Evolutionary conservation across 1,284 basidiomycete species (phyloP), one percentile per base, ranked within the genome.

Genomic region (Leccinum huronense): DNA sequence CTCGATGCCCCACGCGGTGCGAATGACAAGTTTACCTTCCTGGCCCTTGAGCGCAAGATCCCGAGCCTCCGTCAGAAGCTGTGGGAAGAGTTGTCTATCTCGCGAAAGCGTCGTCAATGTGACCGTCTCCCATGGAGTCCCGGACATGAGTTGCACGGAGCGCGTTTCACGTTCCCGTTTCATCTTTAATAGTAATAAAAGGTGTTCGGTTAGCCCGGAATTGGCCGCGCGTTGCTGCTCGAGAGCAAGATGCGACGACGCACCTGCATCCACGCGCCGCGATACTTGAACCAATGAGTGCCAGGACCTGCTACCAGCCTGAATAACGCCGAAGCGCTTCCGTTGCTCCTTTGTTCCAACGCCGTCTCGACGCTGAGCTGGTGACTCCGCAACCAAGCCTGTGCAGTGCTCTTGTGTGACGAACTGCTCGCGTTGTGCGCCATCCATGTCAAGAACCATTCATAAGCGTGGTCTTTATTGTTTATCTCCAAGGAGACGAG

Each of bases 371-470:
- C 95, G 68, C 95, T 95, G 9, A 99, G 83, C 72, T 98, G 92
- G 77, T 98, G 96, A 70, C 90, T 93, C 51, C 87, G 84, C 64
- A 90, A 79, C 83, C 89, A 88, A 31, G 86, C 77, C 73, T 65
- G 75, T 71, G 66, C 65, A 69, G 62, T 64, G 63, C 65, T 68
- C 62, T 67, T 66, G 72, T 78, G 76, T 68, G 77, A 74, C 7
- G 80, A 66, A 57, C 77, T 66, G 66, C 73, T 73, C 53, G 84
- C 77, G 71, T 86, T 84, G 64, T 84, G 85, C 3, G 95, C 89
- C 93, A 99, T 95, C 97, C 97, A 99, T 66, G 92, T 84, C 34
- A 99, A 86, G 76, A 99, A 97, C 96, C 97, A 99, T 42, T 94
- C 91, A 76, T 99, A 98, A 2, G 96, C 85, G 33, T 86, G 89